These are phyloP conservation scores for Saccharomyces hybrid DNA, from an alignment of 1,139 yeast genomes.

Conservation along the genomic window DNA sequence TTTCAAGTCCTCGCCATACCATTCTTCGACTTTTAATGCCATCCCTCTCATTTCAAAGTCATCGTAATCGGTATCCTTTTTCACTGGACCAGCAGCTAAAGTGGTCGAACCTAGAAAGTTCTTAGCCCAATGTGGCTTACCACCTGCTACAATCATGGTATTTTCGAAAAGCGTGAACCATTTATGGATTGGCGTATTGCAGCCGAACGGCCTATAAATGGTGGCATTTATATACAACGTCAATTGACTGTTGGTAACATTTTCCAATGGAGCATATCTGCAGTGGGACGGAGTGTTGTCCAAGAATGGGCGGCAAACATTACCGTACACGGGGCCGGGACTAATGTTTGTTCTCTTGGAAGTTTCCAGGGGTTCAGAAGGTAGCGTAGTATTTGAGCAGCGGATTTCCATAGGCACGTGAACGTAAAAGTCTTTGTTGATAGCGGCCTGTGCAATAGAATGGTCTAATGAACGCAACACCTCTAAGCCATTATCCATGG, in stretches of 20 bases:
- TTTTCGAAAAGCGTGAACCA: constrained; percentile 86
- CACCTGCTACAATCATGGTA: constrained; percentile 68
- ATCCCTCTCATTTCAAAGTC: constrained; percentile 82
- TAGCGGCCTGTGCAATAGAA: constrained; percentile 55
- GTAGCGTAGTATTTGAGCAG: constrained; percentile 74
- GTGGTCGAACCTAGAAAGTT: constrained; percentile 68
- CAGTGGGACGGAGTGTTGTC: constrained; percentile 66
- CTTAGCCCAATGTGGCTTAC: constrained; percentile 98
- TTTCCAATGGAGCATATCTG: constrained; percentile 44
- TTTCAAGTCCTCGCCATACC: constrained; percentile 72
- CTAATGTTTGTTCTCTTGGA: constrained; percentile 38
- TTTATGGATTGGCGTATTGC: constrained; percentile 61
- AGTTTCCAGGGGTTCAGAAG: constrained; percentile 36
- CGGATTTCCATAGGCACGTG: constrained; percentile 96
- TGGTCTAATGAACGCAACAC: constrained; percentile 57
- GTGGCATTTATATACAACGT: constrained; percentile 89
- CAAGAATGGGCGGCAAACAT: constrained; percentile 68
- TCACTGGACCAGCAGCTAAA: constrained; percentile 31
- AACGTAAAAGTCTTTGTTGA: constrained; percentile 58
- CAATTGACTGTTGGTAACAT: constrained; percentile 68
- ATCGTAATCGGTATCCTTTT: constrained; percentile 33
- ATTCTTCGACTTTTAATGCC: constrained; percentile 55
- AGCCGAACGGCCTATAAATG: constrained; percentile 85
- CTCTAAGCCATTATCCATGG: constrained; percentile 67
- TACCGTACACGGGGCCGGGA: constrained; percentile 80